Base-by-base conservation (phyloP, 176 grass and related monocot species). In the Guadua angustifolia region DNA sequence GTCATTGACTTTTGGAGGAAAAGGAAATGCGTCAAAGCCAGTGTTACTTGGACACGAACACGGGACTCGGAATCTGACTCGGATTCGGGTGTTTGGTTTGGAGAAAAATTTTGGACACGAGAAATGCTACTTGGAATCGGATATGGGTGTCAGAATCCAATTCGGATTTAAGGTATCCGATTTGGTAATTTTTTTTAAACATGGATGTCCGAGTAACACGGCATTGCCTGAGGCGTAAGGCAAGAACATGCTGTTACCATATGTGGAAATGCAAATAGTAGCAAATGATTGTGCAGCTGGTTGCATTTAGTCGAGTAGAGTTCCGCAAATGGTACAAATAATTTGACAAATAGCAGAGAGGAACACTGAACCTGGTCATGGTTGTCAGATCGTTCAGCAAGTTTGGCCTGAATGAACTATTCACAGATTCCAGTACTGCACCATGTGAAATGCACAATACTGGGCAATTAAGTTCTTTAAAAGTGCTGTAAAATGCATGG, bases 341-440 rank as follows among this genome's bases (percentile, higher is more conserved):
- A 75, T 44, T n/a, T 43, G 43, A 69, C 33, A 69, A 81, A 17
- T 18, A 19, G 36, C 35, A 81, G 50, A 10, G 5, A 80, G 52
- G 29, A 66, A 42, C 59, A 57, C 43, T 75, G 69, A 35, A 75
- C 71, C 69, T 25, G 25, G 32, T 33, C 82, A 81, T 85, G 82
- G 61, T 17, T 81, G 51, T 57, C 22, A 65, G 58, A 70, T 13
- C 26, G 63, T 38, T 79, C 57, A 56, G 66, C 46, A 78, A 71
- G 24, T 56, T 36, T 73, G 44, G 56, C 59, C 47, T 62, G 57
- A 75, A 71, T 62, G 57, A 75, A 71, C 24, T 85, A 56, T 9
- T 52, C 69, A 68, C 21, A 68, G 29, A 39, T 51, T 64, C 25
- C 39, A 70, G 55, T 9, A 70, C 77, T n/a, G n/a, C 61, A 21